Percentiles rank a stretch among this genome's conserved stretches.
phyloP scores from a whole-genome alignment of 306 rosid species.

The Quercus alba region DNA sequence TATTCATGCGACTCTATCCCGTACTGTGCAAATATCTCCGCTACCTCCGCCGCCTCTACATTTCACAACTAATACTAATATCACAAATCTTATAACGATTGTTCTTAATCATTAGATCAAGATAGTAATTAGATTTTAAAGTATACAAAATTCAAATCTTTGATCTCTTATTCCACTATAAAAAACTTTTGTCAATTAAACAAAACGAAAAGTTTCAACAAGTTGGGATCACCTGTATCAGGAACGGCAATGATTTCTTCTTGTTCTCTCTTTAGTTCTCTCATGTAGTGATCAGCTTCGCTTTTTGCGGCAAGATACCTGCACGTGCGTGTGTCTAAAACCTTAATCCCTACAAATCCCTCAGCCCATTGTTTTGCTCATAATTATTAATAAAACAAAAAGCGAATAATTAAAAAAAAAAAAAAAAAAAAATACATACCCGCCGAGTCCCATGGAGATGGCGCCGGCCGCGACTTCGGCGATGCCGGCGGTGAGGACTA shows the following conservation, averaged over 20 bases:
- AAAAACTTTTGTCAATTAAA: background rate
- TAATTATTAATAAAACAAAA: no score
- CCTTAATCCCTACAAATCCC: background rate
- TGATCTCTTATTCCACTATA: no score
- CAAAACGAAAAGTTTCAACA: background rate
- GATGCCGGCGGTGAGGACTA: constrained; percentile 69
- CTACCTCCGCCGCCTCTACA: constrained; percentile 90
- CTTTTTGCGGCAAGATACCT: constrained; percentile 94
- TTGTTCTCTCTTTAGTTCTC: constrained; percentile 77
- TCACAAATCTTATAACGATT: no score
- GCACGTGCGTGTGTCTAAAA: background rate
- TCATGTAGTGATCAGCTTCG: constrained; percentile 77
- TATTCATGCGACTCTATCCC: constrained; percentile 80
- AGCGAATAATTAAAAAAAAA: no score
- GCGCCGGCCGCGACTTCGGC: constrained; percentile 78
- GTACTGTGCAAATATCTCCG: constrained; percentile 65
- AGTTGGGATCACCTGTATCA: constrained; percentile 49
- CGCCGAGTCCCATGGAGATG: constrained; percentile 83
- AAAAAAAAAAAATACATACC: constrained; percentile 29
- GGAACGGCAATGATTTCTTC: constrained; percentile 76
- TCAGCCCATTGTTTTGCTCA: no score
- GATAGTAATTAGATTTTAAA: no score
- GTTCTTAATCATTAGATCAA: no score
- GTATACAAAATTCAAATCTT: no score
- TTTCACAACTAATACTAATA: background rate